Evolutionary conservation across 2,329 filamentous ascomycete genomes (phyloP).

Genomic region (Rhinocladiella mackenziei): DNA sequence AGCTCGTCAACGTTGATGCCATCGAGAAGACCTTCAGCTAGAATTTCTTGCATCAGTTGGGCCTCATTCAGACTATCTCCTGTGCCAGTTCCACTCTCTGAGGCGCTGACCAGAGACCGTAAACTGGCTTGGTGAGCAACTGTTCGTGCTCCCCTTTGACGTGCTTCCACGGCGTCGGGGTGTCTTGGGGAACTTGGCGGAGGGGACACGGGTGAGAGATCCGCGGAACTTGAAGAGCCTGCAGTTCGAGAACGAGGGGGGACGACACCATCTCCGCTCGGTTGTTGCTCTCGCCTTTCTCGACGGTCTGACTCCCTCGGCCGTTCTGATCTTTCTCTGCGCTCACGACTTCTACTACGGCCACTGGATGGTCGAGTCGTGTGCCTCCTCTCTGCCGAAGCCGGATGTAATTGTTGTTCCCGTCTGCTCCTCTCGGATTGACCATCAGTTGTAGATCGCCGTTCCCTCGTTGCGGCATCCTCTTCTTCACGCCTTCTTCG

Average conservation of each 20-base stretch:
- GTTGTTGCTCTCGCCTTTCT: slow-evolving; percentile 12
- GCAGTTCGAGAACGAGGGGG: slow-evolving; percentile 29
- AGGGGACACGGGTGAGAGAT: slow-evolving; percentile 16
- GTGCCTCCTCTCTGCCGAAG: slow-evolving; percentile 20
- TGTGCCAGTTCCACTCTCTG: slow-evolving; percentile 47
- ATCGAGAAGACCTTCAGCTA: slow-evolving; percentile 80
- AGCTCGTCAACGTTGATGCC: slow-evolving; percentile 86
- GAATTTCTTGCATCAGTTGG: slow-evolving; percentile 83
- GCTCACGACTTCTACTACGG: slow-evolving; percentile 38
- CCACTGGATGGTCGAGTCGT: slow-evolving; percentile 6
- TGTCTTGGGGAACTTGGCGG: slow-evolving; percentile 25
- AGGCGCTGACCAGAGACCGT: slow-evolving; percentile 75
- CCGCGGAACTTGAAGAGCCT: slow-evolving; percentile 17
- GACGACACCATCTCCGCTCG: slow-evolving; percentile 7
- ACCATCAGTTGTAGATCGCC: slow-evolving; percentile 66
- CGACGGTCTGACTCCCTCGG: slow-evolving; percentile 23
- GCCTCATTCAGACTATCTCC: slow-evolving; percentile 73
- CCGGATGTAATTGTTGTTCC: slow-evolving; percentile 29
- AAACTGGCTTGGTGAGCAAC: slow-evolving; percentile 88
- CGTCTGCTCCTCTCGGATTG: slow-evolving; percentile 55
- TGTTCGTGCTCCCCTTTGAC: slow-evolving; percentile 48
- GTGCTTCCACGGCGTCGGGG: slow-evolving; percentile 32
- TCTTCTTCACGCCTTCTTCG: slow-evolving; percentile 47
- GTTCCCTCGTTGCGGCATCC: slow-evolving; percentile 53
- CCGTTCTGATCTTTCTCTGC: slow-evolving; percentile 39